phyloP scores from a whole-genome alignment of 116 monocot genomes.

The Cymodocea nodosa region DNA sequence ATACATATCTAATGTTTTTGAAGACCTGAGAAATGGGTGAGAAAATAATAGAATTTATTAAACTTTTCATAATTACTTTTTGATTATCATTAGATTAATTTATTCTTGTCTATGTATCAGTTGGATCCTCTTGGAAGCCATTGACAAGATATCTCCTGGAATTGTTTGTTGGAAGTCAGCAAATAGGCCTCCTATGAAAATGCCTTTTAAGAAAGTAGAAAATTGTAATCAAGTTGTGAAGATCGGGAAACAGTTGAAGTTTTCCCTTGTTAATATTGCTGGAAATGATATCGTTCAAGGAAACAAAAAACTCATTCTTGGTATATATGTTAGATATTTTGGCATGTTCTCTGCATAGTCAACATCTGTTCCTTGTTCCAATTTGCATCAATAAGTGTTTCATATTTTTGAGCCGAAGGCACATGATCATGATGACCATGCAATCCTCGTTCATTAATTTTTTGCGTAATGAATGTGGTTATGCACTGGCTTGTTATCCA shows the following conservation, averaged over 20 bases:
- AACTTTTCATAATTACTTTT: neutral
- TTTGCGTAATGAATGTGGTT: too few relatives aligned
- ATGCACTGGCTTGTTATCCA: neutral
- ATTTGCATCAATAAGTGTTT: neutral
- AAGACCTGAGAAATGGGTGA: conserved; percentile 95
- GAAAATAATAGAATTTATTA: conserved; percentile 1
- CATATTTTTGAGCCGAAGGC: neutral
- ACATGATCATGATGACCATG: neutral
- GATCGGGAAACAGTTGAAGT: conserved; percentile 66
- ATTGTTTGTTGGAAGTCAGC: conserved; percentile 66
- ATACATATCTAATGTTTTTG: conserved; percentile 83
- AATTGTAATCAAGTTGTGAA: conserved; percentile 80
- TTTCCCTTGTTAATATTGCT: conserved; percentile 78
- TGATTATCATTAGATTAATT: neutral
- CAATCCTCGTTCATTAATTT: neutral
- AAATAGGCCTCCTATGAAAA: conserved; percentile 69
- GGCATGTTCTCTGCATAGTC: neutral
- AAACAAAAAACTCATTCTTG: conserved; percentile 74
- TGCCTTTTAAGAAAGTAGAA: conserved; percentile 84
- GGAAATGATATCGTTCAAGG: conserved; percentile 91
- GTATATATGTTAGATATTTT: conserved; percentile 15
- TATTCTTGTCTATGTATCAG: conserved; percentile 12
- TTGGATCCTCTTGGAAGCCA: conserved; percentile 67
- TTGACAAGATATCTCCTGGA: conserved; percentile 63
- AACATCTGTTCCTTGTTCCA: neutral